Conservation (phyloP, 2,329 filamentous ascomycete species). For the Biscogniauxia marginata region DNA sequence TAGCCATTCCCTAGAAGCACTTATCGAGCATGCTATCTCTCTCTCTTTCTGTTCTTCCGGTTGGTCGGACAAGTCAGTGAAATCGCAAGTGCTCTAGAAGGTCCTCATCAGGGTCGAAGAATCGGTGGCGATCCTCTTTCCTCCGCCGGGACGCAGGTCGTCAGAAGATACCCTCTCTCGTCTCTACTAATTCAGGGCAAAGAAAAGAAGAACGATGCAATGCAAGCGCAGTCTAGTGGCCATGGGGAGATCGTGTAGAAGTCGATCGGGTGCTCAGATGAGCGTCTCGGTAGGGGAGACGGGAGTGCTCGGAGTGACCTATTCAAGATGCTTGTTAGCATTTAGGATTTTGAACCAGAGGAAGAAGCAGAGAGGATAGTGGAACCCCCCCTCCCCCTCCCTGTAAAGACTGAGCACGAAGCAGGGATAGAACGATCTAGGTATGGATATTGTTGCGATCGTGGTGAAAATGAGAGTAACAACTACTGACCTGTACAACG, state of each 20-base stretch:
- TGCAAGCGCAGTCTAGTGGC: neutral
- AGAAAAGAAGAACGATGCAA: neutral
- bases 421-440: no score
- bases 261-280: constrained; percentile 18
- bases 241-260: neutral
- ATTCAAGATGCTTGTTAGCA: neutral
- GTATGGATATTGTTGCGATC: no score
- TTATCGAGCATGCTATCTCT: no score
- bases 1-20: no score
- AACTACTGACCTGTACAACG: constrained; percentile 19
- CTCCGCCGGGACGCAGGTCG: no score
- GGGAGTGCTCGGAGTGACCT: constrained; percentile 23
- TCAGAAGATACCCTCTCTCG: neutral
- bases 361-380: constrained; percentile 5
- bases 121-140: no score
- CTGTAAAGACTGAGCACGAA: no score
- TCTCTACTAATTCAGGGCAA: neutral
- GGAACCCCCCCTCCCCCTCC: no score
- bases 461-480: neutral
- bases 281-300: constrained; percentile 19
- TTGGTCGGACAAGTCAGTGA: neutral
- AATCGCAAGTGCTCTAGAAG: neutral
- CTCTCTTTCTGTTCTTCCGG: no score
- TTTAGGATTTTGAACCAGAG: neutral
- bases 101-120: no score